phyloP scores from a whole-genome alignment of 1,284 basidiomycete genomes.

The Sporisorium iseilematis-ciliati region DNA sequence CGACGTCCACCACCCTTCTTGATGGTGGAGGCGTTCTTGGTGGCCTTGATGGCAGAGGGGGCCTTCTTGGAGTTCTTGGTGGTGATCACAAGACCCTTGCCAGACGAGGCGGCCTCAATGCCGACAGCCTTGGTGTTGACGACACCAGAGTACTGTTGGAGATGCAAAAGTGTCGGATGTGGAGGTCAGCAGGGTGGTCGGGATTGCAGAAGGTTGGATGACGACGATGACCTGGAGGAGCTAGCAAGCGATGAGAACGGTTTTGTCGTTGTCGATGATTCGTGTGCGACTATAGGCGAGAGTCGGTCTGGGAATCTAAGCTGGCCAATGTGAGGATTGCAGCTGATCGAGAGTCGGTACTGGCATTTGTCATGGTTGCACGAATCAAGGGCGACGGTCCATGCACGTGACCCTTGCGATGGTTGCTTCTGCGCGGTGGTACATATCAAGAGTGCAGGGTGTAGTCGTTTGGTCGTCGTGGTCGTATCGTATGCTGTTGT shows the following conservation, averaged over 20 bases:
- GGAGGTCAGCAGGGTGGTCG: slow-evolving; percentile 17
- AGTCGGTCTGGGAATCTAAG: too few relatives aligned
- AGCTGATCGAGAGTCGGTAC: too few relatives aligned
- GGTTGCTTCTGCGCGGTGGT: background rate
- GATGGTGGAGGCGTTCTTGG: slow-evolving; percentile 46
- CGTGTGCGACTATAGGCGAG: too few relatives aligned
- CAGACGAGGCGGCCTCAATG: slow-evolving; percentile 53
- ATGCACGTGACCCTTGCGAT: background rate
- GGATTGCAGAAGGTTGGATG: background rate
- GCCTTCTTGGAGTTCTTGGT: slow-evolving; percentile 66
- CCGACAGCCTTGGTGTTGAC: slow-evolving; percentile 68
- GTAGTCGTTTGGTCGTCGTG: background rate
- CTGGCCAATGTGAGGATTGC: too few relatives aligned
- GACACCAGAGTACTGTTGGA: slow-evolving; percentile 59
- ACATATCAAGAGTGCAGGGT: background rate
- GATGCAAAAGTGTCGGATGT: background rate
- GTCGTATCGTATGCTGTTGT: background rate
- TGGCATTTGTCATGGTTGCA: background rate
- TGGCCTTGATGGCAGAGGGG: slow-evolving; percentile 50
- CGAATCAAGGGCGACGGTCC: background rate
- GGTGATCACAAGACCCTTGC: slow-evolving; percentile 60
- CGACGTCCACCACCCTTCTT: slow-evolving; percentile 62
- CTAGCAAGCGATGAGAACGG: background rate
- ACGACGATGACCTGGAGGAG: slow-evolving; percentile 10
- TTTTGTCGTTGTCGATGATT: too few relatives aligned